Conservation (phyloP, 2,329 filamentous ascomycete species). For the Microdochium paspali region DNA sequence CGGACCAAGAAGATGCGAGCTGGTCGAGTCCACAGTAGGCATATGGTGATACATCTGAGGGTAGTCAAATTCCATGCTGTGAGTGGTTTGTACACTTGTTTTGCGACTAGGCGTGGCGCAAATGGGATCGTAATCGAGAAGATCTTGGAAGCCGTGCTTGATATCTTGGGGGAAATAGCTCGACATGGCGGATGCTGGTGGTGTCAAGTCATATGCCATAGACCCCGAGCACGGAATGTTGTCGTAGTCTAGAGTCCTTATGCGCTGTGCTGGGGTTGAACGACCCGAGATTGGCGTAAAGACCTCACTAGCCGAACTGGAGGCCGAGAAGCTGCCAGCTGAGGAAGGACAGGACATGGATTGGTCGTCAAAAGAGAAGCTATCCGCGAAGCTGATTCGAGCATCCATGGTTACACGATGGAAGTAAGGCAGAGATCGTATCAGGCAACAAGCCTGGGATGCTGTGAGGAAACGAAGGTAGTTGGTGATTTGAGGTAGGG, state of each 20-base stretch:
- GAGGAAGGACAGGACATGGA: neutral
- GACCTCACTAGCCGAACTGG: neutral
- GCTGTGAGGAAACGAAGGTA: neutral
- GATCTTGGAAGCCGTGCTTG: slow-evolving; percentile 10
- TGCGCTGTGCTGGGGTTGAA: neutral
- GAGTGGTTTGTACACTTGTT: slow-evolving; percentile 9
- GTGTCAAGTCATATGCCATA: slow-evolving; percentile 16
- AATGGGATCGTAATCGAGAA: slow-evolving; percentile 8
- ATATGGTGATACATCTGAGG: slow-evolving; percentile 10
- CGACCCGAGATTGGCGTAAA: neutral
- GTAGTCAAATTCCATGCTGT: slow-evolving; percentile 14
- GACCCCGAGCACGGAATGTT: neutral
- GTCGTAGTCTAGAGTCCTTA: neutral
- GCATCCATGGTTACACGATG: neutral
- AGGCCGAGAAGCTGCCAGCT: neutral
- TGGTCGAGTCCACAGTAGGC: slow-evolving; percentile 6
- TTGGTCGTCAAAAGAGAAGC: neutral
- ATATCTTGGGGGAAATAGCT: slow-evolving; percentile 16
- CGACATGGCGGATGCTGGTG: slow-evolving; percentile 18
- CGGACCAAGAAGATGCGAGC: slow-evolving; percentile 7
- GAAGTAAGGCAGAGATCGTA: neutral
- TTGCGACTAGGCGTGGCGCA: slow-evolving; percentile 13
- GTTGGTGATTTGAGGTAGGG: neutral
- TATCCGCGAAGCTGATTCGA: neutral
- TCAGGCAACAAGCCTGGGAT: neutral